phyloP scores from a whole-genome alignment of 2,329 filamentous ascomycete genomes.

The Diaporthe nobilis region DNA sequence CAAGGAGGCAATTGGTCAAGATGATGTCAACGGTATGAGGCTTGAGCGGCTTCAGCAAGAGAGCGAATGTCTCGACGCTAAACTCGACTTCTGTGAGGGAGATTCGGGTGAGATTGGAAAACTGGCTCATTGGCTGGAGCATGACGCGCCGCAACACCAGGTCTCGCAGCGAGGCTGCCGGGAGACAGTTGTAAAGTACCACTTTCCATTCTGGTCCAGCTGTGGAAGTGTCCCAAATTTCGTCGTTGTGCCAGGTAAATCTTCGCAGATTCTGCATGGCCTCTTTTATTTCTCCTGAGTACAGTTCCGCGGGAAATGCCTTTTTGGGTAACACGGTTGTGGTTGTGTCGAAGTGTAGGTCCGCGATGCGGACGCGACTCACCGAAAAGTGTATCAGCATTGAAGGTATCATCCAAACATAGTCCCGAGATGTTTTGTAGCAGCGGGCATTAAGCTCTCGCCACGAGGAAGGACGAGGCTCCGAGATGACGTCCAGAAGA shows the following conservation, averaged over 20 bases:
- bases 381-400: neutral
- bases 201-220: no score
- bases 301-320: accelerated
- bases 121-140: neutral
- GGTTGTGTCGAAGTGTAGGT: neutral
- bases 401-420: neutral
- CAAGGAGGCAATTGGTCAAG: accelerated
- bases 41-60: neutral
- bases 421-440: accelerated
- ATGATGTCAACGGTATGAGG: neutral
- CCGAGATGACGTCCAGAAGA: neutral
- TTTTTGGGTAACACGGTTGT: neutral
- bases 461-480: neutral
- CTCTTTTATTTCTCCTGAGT: neutral
- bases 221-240: accelerated
- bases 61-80: neutral
- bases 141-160: neutral
- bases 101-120: neutral
- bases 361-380: neutral
- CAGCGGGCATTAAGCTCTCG: accelerated
- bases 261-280: neutral
- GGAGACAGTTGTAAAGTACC: neutral
- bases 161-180: neutral
- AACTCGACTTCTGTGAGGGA: accelerated
- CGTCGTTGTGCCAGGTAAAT: neutral